Conservation (phyloP, 2,329 filamentous ascomycete species). For the Colletotrichum siamense region DNA sequence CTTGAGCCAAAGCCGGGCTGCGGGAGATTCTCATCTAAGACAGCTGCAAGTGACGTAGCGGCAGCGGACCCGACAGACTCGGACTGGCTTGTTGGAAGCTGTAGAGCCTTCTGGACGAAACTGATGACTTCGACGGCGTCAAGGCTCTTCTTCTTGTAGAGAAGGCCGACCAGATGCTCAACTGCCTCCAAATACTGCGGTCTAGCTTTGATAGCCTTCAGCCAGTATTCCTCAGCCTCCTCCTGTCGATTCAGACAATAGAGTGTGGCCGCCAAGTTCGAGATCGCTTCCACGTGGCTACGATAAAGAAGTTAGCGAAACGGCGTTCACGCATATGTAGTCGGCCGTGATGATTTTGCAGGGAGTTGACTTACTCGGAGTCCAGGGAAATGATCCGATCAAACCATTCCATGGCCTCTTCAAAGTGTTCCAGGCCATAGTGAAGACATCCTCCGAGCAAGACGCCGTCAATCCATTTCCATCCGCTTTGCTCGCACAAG, state of each 20-base stretch:
- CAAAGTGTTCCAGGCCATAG: constrained; percentile 86
- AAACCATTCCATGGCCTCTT: constrained; percentile 79
- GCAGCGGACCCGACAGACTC: constrained; percentile 41
- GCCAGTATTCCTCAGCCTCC: constrained; percentile 88
- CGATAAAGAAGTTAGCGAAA: constrained; percentile 2
- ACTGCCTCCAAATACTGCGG: constrained; percentile 94
- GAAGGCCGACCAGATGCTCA: constrained; percentile 87
- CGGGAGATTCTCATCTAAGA: constrained; percentile 23
- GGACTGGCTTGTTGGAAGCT: neutral
- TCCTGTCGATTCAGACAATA: constrained; percentile 81
- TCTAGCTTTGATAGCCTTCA: constrained; percentile 79
- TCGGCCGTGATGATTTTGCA: neutral
- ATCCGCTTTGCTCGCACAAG: constrained; percentile 79
- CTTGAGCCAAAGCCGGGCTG: constrained; percentile 57
- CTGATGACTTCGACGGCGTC: constrained; percentile 90
- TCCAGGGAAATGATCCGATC: constrained; percentile 65
- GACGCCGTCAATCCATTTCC: constrained; percentile 94
- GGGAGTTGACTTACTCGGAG: constrained; percentile 52
- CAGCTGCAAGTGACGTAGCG: neutral
- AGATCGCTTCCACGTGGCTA: constrained; percentile 90
- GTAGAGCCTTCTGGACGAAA: constrained; percentile 79
- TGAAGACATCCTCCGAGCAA: constrained; percentile 89
- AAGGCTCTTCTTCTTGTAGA: constrained; percentile 82
- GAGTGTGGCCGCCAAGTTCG: constrained; percentile 89
- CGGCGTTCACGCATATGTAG: too few relatives aligned